Conservation (phyloP, 805 yeast species). For the Starmerella vaccinii region DNA sequence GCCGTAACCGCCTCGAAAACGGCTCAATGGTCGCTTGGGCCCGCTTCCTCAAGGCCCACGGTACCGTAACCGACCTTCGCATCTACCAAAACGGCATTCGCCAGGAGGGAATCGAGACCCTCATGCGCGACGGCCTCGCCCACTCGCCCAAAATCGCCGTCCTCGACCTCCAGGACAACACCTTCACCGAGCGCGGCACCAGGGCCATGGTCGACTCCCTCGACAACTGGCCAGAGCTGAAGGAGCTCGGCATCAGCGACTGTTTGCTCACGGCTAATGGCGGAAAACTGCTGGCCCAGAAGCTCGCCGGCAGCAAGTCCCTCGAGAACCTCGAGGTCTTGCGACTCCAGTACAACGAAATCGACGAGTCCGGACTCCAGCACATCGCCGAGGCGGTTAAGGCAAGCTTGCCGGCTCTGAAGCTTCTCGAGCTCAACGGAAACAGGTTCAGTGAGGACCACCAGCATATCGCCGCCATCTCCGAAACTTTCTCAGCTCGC, state of each 20-base stretch:
- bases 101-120: slow-evolving; percentile 75
- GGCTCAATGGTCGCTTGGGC: slow-evolving; percentile 84
- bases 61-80: slow-evolving; percentile 58
- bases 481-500: slow-evolving; percentile 53
- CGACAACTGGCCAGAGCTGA: slow-evolving; percentile 52
- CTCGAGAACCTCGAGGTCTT: slow-evolving; percentile 43
- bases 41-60: slow-evolving; percentile 72
- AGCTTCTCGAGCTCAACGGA: slow-evolving; percentile 77
- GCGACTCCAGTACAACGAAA: slow-evolving; percentile 81
- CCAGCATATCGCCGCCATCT: slow-evolving; percentile 51
- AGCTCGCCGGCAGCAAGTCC: slow-evolving; percentile 23
- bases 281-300: slow-evolving; percentile 42
- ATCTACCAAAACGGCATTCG: slow-evolving; percentile 95
- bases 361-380: slow-evolving; percentile 55
- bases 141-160: slow-evolving; percentile 50
- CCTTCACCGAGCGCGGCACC: slow-evolving; percentile 67
- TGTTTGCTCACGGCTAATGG: slow-evolving; percentile 77
- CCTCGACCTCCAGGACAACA: slow-evolving; percentile 89
- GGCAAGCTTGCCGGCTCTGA: slow-evolving; percentile 48
- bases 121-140: slow-evolving; percentile 62
- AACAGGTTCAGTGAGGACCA: slow-evolving; percentile 86
- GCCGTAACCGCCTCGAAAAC: slow-evolving; percentile 92
- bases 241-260: slow-evolving; percentile 79
- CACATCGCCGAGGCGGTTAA: slow-evolving; percentile 47
- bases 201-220: slow-evolving; percentile 52